Conservation (phyloP, 78 protist genomes). For the Neovahlkampfia damariscottae region DNA sequence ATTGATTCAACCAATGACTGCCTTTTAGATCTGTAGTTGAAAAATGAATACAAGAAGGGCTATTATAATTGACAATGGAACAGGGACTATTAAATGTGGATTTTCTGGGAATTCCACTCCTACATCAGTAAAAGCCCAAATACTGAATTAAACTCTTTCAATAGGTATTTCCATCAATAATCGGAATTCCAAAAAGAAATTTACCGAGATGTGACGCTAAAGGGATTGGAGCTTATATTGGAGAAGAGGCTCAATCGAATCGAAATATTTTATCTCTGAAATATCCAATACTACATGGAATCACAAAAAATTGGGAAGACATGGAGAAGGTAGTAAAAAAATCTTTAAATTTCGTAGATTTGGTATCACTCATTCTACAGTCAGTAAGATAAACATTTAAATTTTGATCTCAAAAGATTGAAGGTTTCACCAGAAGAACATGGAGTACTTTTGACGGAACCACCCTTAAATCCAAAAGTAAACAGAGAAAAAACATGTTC, state of each 20-base stretch:
- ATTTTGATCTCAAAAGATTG: no score
- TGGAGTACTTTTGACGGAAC: constrained; percentile 77
- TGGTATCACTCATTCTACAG: constrained; percentile 94
- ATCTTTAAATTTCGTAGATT: no score
- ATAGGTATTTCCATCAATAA: constrained; percentile 70
- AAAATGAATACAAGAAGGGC: no score
- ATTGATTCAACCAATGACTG: no score
- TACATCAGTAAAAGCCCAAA: no score
- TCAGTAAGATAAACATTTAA: no score
- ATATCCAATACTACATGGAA: constrained; percentile 87
- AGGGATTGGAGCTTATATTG: constrained; percentile 62
- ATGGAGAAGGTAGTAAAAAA: no score
- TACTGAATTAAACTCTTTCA: no score
- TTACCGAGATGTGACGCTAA: constrained; percentile 48
- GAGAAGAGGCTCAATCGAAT: constrained; percentile 75
- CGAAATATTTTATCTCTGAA: constrained; percentile 60
- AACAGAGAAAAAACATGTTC: constrained; percentile 80
- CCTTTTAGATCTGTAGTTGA: no score
- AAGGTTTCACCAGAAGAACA: constrained; percentile 82
- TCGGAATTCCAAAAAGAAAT: constrained; percentile 70
- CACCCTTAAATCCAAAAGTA: constrained; percentile 80
- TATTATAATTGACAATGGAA: no score
- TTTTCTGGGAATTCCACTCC: no score
- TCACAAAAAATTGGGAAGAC: constrained; percentile 96
- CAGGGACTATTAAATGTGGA: no score